Percentiles rank a stretch among this genome's conserved stretches.
phyloP scores from a whole-genome alignment of 2,329 filamentous ascomycete species.

The Bisporella sp. region DNA sequence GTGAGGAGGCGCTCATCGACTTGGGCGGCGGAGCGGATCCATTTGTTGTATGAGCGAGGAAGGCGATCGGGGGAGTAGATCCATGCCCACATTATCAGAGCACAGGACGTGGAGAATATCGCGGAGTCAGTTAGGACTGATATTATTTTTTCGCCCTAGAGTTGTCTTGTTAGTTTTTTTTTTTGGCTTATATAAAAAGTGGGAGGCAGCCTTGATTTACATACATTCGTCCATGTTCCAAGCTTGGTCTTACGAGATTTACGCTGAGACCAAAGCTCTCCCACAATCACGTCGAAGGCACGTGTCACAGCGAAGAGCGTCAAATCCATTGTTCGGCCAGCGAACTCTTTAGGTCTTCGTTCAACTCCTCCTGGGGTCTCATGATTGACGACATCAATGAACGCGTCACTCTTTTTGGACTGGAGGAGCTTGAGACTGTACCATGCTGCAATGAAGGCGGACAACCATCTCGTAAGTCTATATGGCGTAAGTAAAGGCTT shows the following conservation, averaged over 20 bases:
- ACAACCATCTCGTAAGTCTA: constrained; percentile 50
- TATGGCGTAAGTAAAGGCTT: constrained; percentile 2
- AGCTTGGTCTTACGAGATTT: constrained; percentile 37
- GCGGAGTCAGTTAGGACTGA: constrained; percentile 53
- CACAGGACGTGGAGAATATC: constrained; percentile 65
- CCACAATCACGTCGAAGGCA: constrained; percentile 64
- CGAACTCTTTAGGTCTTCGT: constrained; percentile 31
- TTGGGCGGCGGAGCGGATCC: constrained; percentile 72
- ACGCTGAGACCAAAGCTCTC: constrained; percentile 54
- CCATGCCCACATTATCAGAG: constrained; percentile 84
- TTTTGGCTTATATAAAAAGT: background rate
- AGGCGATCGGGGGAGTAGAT: constrained; percentile 68
- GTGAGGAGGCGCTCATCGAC: constrained; percentile 70
- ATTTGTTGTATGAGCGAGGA: constrained; percentile 68
- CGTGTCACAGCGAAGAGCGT: constrained; percentile 71
- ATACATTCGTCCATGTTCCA: constrained; percentile 41
- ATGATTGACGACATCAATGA: constrained; percentile 33
- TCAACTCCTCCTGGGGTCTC: constrained; percentile 21
- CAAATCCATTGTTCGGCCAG: constrained; percentile 72
- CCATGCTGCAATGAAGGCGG: constrained; percentile 52
- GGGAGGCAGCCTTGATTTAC: constrained; percentile 7
- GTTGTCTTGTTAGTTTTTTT: background rate
- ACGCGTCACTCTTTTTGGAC: constrained; percentile 39
- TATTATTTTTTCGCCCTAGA: constrained; percentile 27
- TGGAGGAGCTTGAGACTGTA: constrained; percentile 50